These are phyloP conservation scores for Entophlyctis luteolus DNA, from an alignment of 192 early-diverging fungal genomes.

Conservation along the genomic window DNA sequence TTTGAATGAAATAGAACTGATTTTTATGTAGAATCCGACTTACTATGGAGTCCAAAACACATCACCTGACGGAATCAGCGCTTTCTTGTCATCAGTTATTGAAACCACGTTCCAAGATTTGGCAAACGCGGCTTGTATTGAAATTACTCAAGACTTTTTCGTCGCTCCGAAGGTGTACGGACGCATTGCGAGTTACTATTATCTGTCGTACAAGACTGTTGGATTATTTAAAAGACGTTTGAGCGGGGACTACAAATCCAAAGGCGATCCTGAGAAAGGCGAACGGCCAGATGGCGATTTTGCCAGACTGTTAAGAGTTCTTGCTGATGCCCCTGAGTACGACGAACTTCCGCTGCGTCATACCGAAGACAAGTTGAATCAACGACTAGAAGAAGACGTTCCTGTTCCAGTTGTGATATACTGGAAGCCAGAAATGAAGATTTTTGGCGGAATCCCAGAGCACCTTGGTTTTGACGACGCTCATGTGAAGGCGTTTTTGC, in stretches of 20 bases:
- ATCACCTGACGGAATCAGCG: constrained; percentile 62
- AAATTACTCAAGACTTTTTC: constrained; percentile 59
- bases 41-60: constrained; percentile 88
- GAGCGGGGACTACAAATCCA: constrained; percentile 39
- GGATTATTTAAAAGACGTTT: constrained; percentile 61
- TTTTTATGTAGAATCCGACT: constrained; percentile 73
- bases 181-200: constrained; percentile 86
- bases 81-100: constrained; percentile 76
- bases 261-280: constrained; percentile 12
- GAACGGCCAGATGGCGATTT: constrained; percentile 42
- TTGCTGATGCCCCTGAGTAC: constrained; percentile 84
- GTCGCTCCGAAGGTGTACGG: constrained; percentile 73
- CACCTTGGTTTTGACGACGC: constrained; percentile 69
- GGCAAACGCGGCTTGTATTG: constrained; percentile 67
- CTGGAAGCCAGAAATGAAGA: constrained; percentile 13
- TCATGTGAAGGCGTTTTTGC: constrained; percentile 83
- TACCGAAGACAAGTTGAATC: constrained; percentile 90
- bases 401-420: constrained; percentile 58
- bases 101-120: constrained; percentile 68
- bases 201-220: constrained; percentile 80
- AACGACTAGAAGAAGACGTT: constrained; percentile 69
- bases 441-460: constrained; percentile 30
- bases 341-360: constrained; percentile 88
- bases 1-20: not conserved
- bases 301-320: constrained; percentile 66